These are phyloP conservation scores for Naganishia vishniacii DNA, from an alignment of 768 basidiomycete species.

Conservation along the genomic window DNA sequence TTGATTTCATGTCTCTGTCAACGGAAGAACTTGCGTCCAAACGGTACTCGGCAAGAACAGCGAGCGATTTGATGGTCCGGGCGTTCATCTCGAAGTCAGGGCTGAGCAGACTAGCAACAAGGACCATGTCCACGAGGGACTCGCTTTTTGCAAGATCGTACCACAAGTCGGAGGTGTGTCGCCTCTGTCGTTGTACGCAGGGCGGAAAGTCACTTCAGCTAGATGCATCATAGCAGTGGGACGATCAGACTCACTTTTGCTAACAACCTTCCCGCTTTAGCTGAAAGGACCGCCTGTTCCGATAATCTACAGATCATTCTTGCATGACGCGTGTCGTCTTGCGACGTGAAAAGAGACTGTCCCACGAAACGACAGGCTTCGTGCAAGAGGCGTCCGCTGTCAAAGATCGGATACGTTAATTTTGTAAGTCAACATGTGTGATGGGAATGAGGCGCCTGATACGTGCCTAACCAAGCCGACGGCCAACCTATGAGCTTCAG, in stretches of 20 bases:
- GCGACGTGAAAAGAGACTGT: not conserved
- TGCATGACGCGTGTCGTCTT: constrained; percentile 9
- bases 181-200: not conserved
- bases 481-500: not conserved
- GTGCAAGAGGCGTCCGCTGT: not conserved
- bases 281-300: constrained; percentile 10
- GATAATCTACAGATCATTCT: constrained; percentile 7
- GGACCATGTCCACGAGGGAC: constrained; percentile 1
- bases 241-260: not conserved
- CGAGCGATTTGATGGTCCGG: not conserved
- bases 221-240: no score
- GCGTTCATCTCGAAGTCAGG: constrained; percentile 16
- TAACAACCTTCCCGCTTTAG: constrained; percentile 13
- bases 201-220: not conserved
- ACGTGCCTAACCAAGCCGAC: constrained; percentile 10
- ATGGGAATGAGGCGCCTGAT: not conserved
- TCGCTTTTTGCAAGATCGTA: constrained; percentile 8
- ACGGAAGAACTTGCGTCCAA: constrained; percentile 1
- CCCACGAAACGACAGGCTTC: constrained; percentile 12
- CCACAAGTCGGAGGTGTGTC: constrained; percentile 6
- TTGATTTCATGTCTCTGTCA: constrained; percentile 12
- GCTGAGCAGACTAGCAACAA: constrained; percentile 2
- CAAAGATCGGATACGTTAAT: not conserved
- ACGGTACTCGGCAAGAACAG: not conserved
- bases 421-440: not conserved